These are phyloP conservation scores for Fragosphaeria purpurea DNA, from an alignment of 2,329 filamentous ascomycete species.

Conservation along the genomic window DNA sequence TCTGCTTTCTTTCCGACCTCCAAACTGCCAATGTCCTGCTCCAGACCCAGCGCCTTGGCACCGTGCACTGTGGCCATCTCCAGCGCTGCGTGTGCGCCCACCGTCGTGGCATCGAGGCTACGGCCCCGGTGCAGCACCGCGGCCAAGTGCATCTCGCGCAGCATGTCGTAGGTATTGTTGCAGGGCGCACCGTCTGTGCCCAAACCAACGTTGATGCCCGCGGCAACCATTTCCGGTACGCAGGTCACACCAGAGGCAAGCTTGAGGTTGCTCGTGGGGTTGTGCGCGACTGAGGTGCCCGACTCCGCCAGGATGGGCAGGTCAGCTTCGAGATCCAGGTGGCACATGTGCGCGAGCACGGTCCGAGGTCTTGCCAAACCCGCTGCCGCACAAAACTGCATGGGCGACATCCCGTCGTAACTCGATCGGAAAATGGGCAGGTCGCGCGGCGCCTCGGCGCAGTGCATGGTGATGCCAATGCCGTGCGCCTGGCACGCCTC, in stretches of 20 bases:
- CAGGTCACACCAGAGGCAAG: slow-evolving; percentile 39
- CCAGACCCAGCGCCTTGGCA: slow-evolving; percentile 35
- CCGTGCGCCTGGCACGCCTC: slow-evolving; percentile 25
- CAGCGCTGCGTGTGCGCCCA: slow-evolving; percentile 34
- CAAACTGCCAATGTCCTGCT: slow-evolving; percentile 26
- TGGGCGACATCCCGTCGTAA: slow-evolving; percentile 29
- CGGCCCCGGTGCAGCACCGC: slow-evolving; percentile 37
- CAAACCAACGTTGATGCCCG: slow-evolving; percentile 34
- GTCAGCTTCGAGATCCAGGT: slow-evolving; percentile 33
- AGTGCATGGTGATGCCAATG: slow-evolving; percentile 38
- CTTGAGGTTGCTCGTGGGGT: slow-evolving; percentile 41
- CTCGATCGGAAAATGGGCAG: slow-evolving; percentile 25
- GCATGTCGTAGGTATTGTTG: slow-evolving; percentile 40
- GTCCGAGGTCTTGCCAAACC: slow-evolving; percentile 30
- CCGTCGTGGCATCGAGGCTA: slow-evolving; percentile 28
- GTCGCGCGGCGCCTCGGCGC: slow-evolving; percentile 31
- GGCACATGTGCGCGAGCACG: slow-evolving; percentile 42
- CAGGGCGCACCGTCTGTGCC: slow-evolving; percentile 45
- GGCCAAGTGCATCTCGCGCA: slow-evolving; percentile 43
- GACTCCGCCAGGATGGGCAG: slow-evolving; percentile 24
- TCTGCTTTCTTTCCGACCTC: slow-evolving; percentile 35
- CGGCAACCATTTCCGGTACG: slow-evolving; percentile 32
- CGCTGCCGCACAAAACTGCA: slow-evolving; percentile 30
- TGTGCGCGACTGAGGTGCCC: slow-evolving; percentile 37
- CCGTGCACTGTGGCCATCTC: slow-evolving; percentile 43